These are phyloP conservation scores for Blastomyces emzantsi DNA, from an alignment of 2,329 filamentous ascomycete species.

Conservation along the genomic window DNA sequence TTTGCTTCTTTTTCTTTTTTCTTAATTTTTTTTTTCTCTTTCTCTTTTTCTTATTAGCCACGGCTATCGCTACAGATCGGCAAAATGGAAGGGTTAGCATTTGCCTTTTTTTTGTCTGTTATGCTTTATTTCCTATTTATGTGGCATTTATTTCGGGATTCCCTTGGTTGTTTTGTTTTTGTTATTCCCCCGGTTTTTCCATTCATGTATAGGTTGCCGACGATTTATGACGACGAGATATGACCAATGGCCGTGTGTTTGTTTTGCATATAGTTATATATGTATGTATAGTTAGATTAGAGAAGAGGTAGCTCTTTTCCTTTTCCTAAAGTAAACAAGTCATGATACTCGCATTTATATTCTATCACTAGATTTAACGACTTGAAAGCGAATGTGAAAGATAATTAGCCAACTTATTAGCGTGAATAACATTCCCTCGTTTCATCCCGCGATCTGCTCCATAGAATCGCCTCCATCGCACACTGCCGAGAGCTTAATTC, in stretches of 20 bases:
- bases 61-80: background rate
- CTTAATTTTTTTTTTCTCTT: background rate
- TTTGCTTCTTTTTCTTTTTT: conserved; percentile 5
- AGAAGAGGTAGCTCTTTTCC: background rate
- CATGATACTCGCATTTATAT: background rate
- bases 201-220: conserved; percentile 4
- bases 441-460: too few species aligned
- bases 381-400: too few species aligned
- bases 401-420: too few species aligned
- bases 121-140: conserved; percentile 8
- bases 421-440: too few species aligned
- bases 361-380: too few species aligned
- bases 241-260: background rate
- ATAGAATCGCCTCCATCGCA: too few species aligned
- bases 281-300: conserved; percentile 5
- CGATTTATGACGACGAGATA: conserved; percentile 12
- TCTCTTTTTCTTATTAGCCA: conserved; percentile 2
- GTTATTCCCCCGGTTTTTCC: background rate
- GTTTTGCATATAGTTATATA: background rate
- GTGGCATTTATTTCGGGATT: conserved; percentile 8
- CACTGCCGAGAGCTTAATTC: conserved; percentile 1
- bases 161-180: background rate
- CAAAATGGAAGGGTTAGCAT: conserved; percentile 5
- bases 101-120: conserved; percentile 10
- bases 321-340: background rate